Evolutionary conservation across 2,329 filamentous ascomycete species (phyloP), one percentile per base, ranked within the genome.

Genomic region (Biscogniauxia marginata): DNA sequence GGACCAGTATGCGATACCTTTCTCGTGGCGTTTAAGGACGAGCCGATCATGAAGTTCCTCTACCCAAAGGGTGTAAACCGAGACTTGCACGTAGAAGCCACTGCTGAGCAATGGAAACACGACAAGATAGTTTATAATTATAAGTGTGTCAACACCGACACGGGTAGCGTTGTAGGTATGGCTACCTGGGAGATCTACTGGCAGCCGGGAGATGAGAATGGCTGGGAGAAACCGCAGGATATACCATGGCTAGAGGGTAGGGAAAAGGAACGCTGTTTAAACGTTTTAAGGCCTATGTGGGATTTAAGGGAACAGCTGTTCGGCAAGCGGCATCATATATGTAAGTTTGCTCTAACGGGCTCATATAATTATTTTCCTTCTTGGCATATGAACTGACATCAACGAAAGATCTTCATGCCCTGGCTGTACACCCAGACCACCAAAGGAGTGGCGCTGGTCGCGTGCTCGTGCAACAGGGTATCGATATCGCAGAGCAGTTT

Each of bases 141-240:
- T 48, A 69, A 69, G 25, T 67, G 65, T 24, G 57, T 67, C 8
- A 61, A 67, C 39, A 57, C 63, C 2, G 59, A 62, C 47, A 65
- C 58, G 11, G 65, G 65, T 16, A 46, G 56, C 4, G 62, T 68
- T 21, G 57, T 68, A 11, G 65, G 65, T 7, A 67, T 66, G 63
- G 65, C 65, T 7, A 58, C 49, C 20, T 69, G 61, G 58, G 66
- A 67, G 30, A 58, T 69, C n/a, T 66, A 63, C 50, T 67, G 64
- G 62, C 51, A 48, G 16, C 57, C 54, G 18, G 61, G 30, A n/a
- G 13, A 59, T 4, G 25, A 56, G 7, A 62, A 56, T n/a, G 59
- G 53, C 4, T 66, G 65, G 65, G 56, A 53, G 46, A 59, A 57
- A n/a, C 67, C 64, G 1, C 53, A 56, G 48, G 61, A 64, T 4